Conservation (phyloP, 2,329 filamentous ascomycete genomes). For the Diplodia sapinea region DNA sequence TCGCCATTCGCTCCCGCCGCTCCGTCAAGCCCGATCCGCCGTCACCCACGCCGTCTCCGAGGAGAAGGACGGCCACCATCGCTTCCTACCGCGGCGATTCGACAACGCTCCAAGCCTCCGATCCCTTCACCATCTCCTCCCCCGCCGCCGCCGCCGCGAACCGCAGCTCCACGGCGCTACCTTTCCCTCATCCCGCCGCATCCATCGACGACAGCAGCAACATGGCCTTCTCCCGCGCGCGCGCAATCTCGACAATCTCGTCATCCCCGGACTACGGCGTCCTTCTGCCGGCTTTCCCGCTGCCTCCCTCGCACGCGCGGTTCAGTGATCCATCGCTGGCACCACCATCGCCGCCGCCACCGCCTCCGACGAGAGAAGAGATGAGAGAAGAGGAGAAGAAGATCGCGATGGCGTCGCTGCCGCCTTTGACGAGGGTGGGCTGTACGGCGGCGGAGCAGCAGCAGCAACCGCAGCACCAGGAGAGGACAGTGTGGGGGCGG, state of each 20-base stretch:
- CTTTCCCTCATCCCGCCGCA: background rate
- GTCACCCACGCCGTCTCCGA: background rate
- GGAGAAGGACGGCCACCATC: background rate
- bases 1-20: background rate
- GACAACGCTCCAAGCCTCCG: background rate
- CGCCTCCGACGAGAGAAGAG: background rate
- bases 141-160: background rate
- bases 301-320: slow-evolving; percentile 17
- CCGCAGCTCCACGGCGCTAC: slow-evolving; percentile 20
- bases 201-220: background rate
- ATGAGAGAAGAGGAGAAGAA: background rate
- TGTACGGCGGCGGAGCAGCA: background rate
- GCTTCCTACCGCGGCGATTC: background rate
- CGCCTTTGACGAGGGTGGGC: background rate
- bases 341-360: background rate
- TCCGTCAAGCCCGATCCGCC: background rate
- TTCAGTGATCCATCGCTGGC: background rate
- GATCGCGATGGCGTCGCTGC: too few relatives aligned
- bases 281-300: slow-evolving; percentile 4
- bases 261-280: background rate
- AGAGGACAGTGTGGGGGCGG: background rate
- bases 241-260: background rate
- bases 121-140: background rate
- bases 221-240: background rate
- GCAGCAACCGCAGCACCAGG: background rate